Percentiles rank a stretch among this genome's conserved stretches.
Conservation (phyloP, 2,329 filamentous ascomycete species). For the Ustulina deusta region DNA sequence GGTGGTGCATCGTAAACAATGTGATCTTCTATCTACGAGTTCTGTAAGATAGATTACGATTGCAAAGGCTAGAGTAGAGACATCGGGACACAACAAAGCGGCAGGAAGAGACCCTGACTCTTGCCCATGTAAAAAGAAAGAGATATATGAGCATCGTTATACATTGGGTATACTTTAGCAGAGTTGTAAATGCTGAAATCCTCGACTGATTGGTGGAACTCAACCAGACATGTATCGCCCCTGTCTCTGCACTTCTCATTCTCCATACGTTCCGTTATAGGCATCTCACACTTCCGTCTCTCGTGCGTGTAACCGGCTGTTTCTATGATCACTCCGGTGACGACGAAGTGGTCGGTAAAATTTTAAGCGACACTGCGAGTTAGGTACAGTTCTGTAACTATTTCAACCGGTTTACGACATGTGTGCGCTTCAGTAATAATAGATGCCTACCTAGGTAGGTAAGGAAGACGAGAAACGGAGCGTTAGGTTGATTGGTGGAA, state of each 20-base stretch:
- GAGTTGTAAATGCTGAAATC: background rate
- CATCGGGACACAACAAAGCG: background rate
- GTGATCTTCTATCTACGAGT: background rate
- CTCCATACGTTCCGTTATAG: background rate
- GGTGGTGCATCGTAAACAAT: constrained; percentile 20
- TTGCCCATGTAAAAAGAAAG: background rate
- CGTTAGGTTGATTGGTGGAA: constrained; percentile 30
- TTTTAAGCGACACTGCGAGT: background rate
- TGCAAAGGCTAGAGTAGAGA: background rate
- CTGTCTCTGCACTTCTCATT: background rate
- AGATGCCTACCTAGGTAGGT: background rate
- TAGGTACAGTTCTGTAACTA: background rate
- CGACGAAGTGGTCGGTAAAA: background rate
- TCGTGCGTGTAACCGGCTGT: background rate
- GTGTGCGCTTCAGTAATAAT: background rate
- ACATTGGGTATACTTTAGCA: background rate
- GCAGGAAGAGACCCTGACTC: background rate
- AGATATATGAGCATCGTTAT: background rate
- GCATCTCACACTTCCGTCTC: background rate
- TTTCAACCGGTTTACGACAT: background rate
- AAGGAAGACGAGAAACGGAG: background rate
- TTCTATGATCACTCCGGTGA: background rate
- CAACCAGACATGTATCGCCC: background rate
- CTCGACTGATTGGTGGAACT: constrained; percentile 35
- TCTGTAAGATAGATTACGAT: background rate